A percentile compares a stretch with the other conserved stretches of the same genome.
phyloP scores from a whole-genome alignment of 2,329 filamentous ascomycete genomes.

The Colletotrichum aenigma region DNA sequence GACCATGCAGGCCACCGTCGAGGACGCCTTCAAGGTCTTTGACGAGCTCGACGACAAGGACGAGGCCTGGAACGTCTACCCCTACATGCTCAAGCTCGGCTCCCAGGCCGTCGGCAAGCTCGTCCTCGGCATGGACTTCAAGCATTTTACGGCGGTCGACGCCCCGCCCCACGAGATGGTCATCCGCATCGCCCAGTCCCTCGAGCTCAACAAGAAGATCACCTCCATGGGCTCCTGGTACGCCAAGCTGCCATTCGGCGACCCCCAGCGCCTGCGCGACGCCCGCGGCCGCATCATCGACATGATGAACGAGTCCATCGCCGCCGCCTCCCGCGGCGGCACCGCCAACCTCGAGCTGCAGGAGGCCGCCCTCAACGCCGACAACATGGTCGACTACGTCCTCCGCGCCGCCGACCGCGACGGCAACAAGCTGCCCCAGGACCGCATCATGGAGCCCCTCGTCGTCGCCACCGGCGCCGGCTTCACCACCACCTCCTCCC shows the following conservation, averaged over 20 bases:
- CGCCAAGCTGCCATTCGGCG: constrained; percentile 59
- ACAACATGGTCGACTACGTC: constrained; percentile 54
- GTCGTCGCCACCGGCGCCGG: constrained; percentile 61
- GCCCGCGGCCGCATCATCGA: constrained; percentile 34
- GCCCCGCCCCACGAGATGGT: constrained; percentile 57
- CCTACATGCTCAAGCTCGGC: constrained; percentile 54
- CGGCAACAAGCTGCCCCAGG: constrained; percentile 56
- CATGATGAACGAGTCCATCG: constrained; percentile 43
- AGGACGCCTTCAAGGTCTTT: constrained; percentile 54
- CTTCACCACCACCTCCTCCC: constrained; percentile 63
- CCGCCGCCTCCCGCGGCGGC: constrained; percentile 40
- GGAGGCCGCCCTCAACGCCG: constrained; percentile 54
- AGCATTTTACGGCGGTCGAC: constrained; percentile 47
- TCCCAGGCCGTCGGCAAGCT: constrained; percentile 49
- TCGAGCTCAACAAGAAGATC: constrained; percentile 65
- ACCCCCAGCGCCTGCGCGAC: constrained; percentile 47
- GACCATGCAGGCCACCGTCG: constrained; percentile 59
- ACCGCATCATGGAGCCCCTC: constrained; percentile 41
- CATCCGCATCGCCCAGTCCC: constrained; percentile 48
- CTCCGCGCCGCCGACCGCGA: constrained; percentile 57
- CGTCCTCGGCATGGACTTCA: constrained; percentile 48
- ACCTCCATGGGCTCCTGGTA: constrained; percentile 62
- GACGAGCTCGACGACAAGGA: constrained; percentile 53
- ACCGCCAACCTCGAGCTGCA: constrained; percentile 44
- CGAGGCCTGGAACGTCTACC: constrained; percentile 53